Conservation (phyloP, 257 asterid species). For the Cynanchum wilfordii region DNA sequence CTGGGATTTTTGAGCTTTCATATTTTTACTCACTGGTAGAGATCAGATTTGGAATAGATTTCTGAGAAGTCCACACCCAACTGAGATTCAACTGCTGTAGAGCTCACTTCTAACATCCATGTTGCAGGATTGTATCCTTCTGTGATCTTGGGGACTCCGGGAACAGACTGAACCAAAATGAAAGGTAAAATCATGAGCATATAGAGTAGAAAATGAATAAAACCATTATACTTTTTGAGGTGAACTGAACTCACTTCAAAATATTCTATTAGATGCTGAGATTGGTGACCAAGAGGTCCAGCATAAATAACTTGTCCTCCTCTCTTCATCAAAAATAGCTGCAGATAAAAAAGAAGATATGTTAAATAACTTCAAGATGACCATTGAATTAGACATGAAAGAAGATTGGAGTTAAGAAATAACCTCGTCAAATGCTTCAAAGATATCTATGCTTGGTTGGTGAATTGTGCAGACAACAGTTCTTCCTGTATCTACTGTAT, state of each 20-base stretch:
- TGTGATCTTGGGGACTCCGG: constrained; percentile 46
- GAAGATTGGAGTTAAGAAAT: constrained; percentile 1
- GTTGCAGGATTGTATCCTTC: constrained; percentile 66
- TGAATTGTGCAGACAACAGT: constrained; percentile 71
- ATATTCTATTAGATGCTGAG: constrained; percentile 46
- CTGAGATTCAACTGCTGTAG: constrained; percentile 49
- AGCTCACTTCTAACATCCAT: constrained; percentile 62
- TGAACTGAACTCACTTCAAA: constrained; percentile 39
- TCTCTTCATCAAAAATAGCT: constrained; percentile 62
- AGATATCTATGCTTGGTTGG: constrained; percentile 69
- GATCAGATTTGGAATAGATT: constrained; percentile 43
- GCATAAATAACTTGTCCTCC: constrained; percentile 69
- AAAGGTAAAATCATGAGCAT: not conserved
- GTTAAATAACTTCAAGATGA: constrained; percentile 1
- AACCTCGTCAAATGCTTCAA: constrained; percentile 70
- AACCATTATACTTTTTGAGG: not conserved
- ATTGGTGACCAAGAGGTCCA: constrained; percentile 55
- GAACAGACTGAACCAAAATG: constrained; percentile 31
- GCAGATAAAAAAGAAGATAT: not conserved
- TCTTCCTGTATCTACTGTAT: constrained; percentile 67
- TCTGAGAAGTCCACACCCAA: constrained; percentile 45
- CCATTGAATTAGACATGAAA: not conserved
- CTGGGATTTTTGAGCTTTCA: not conserved
- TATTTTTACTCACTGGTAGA: constrained; percentile 31
- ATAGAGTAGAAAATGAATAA: not conserved